Percentiles rank a stretch among this genome's conserved stretches.
Evolutionary conservation across 352 stramenopile genomes (phyloP).

Genomic region (Pythium phragmitis): DNA sequence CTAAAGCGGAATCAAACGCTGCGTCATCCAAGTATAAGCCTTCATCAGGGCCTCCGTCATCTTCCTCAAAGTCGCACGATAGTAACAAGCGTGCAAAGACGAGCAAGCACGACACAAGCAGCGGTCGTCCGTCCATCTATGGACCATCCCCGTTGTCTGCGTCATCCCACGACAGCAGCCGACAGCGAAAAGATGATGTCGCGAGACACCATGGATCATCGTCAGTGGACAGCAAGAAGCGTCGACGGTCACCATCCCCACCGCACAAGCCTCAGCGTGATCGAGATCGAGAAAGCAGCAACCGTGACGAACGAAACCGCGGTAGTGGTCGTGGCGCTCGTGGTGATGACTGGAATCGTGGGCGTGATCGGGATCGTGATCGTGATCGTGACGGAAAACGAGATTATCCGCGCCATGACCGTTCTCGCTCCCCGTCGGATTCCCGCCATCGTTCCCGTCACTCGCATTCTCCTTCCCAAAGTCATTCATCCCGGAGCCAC

Average conservation of each 20-base stretch:
- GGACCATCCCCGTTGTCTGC: not conserved
- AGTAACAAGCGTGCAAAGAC: not conserved
- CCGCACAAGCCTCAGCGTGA: not conserved
- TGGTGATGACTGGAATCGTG: not conserved
- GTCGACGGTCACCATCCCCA: not conserved
- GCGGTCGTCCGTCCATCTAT: not conserved
- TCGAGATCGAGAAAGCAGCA: not conserved
- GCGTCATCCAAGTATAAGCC: conserved; percentile 11
- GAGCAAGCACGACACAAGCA: not conserved
- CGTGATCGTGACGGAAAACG: not conserved
- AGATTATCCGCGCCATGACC: not conserved
- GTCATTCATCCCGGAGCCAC: not conserved
- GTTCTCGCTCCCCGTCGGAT: not conserved
- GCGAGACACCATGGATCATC: not conserved
- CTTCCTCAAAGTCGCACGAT: not conserved
- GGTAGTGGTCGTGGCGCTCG: not conserved
- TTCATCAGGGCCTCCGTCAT: not conserved
- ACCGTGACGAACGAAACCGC: not conserved
- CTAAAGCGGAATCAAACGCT: not conserved
- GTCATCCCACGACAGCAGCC: not conserved
- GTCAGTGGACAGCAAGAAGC: not conserved
- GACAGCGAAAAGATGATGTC: not conserved
- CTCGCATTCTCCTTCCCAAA: not conserved
- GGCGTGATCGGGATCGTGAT: not conserved
- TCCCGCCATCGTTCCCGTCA: not conserved